Percentiles rank a stretch among this genome's conserved stretches.
Evolutionary conservation across 768 basidiomycete species (phyloP).

Genomic region (Mycena latifolia): DNA sequence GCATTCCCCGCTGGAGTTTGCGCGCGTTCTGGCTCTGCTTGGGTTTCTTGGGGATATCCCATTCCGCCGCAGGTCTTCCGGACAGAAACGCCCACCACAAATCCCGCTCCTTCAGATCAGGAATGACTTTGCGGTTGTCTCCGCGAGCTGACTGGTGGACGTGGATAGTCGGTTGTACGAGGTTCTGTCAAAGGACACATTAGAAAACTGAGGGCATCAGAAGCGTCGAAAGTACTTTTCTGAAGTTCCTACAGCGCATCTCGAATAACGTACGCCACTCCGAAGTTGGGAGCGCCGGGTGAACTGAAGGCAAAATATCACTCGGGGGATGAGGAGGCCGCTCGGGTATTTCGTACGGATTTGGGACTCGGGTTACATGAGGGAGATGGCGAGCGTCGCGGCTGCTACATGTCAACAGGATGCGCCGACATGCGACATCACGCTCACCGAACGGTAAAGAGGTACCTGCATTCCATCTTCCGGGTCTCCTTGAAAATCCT

Average conservation of each 20-base stretch:
- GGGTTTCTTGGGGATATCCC: constrained; percentile 67
- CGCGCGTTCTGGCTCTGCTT: constrained; percentile 33
- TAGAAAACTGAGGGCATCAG: constrained; percentile 3
- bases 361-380: constrained; percentile 70
- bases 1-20: constrained; percentile 48
- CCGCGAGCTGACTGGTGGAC: constrained; percentile 50
- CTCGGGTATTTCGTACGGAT: constrained; percentile 71
- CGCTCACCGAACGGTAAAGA: constrained; percentile 82
- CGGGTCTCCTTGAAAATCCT: constrained; percentile 73
- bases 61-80: constrained; percentile 75
- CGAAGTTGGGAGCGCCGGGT: constrained; percentile 66
- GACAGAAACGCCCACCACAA: constrained; percentile 85
- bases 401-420: constrained; percentile 50
- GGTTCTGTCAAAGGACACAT: constrained; percentile 61
- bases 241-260: constrained; percentile 72
- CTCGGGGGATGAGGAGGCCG: constrained; percentile 38
- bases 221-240: constrained; percentile 58
- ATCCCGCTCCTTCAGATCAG: constrained; percentile 80
- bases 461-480: constrained; percentile 82
- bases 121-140: constrained; percentile 57
- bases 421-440: background rate
- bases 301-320: constrained; percentile 40
- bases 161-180: constrained; percentile 70
- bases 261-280: constrained; percentile 76
- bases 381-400: constrained; percentile 80